Base-by-base conservation (phyloP, 805 yeast species). In the Sugiyamaella americana region DNA sequence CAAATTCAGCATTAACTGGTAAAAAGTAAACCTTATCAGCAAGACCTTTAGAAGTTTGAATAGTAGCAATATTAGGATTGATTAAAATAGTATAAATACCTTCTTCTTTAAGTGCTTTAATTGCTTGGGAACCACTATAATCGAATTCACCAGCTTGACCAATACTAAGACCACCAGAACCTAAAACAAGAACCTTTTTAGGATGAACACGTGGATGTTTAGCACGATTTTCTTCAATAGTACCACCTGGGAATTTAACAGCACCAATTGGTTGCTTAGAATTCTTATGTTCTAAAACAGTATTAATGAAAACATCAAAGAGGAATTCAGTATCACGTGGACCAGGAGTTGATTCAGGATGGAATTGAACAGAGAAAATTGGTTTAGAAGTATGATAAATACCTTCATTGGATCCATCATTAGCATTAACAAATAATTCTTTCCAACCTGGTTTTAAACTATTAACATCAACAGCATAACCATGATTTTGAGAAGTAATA, bases 121-220 rank as follows among this genome's bases (percentile, higher is more conserved):
- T 93, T 50, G 98, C 98, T 72, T 93, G 98, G 47, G 96, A 87
- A 62, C 98, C 98, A 40, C 97, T 88, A 72, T 93, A 93, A 68
- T 93, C 98, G 63, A 93, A 93, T 71, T 93, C 98, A 69, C 98
- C 98, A 54, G 98, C 98, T 74, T 93, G 98, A 56, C 98, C 98
- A 65, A 93, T 93, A 47, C 96, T 86, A 60, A 93, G 75, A 66
- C 98, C 98, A 74, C 98, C 98, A 44, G 97, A 89, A 61, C 98
- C 98, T 61, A 93, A 78, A 49, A 88, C 91, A 56, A 88, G 78
- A 43, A 87, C 96, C 71, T 93, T 93, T 76, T 88, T 87, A 58
- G 83, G 95, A 48, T 83, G 74, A 36, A 80, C 84, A 59, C 78
- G 78, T 60, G 96, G 96, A 60, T 81, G 81, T 37, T 79, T 79